Percentiles rank a stretch among this genome's conserved stretches.
Evolutionary conservation across 768 basidiomycete species (phyloP).

Genomic region (Rickenella mellea): DNA sequence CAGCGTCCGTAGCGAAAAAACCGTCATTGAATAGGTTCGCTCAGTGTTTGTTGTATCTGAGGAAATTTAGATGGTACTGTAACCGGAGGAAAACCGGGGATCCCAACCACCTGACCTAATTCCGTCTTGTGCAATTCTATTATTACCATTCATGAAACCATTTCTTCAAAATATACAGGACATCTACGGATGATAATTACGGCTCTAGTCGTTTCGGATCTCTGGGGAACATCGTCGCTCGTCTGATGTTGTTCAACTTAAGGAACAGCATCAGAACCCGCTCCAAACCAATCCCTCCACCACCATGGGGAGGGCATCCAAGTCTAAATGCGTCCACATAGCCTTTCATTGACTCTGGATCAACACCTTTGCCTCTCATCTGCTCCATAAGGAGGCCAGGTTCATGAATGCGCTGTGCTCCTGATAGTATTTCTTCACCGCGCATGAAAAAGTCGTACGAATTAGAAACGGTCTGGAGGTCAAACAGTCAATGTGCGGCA

Average conservation of each 20-base stretch:
- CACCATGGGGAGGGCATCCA: constrained; percentile 93
- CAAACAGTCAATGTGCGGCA: constrained; percentile 5
- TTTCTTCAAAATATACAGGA: neutral
- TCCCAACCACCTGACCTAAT: neutral
- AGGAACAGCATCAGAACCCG: constrained; percentile 97
- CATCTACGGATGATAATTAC: constrained; percentile 33
- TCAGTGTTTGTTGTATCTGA: too few relatives aligned
- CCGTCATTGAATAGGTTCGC: too few relatives aligned
- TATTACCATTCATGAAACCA: neutral
- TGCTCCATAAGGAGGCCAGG: constrained; percentile 69
- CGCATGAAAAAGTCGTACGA: constrained; percentile 99
- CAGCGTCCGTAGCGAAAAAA: too few relatives aligned
- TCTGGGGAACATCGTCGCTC: constrained; percentile 90
- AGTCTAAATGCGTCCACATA: constrained; percentile 93
- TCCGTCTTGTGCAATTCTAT: neutral
- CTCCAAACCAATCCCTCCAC: constrained; percentile 92
- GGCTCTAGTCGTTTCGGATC: constrained; percentile 94
- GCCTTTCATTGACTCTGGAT: constrained; percentile 83
- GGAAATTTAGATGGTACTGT: too few relatives aligned
- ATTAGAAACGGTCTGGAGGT: constrained; percentile 73
- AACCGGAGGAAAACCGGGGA: too few relatives aligned
- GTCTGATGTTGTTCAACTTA: constrained; percentile 90
- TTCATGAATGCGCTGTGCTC: constrained; percentile 96
- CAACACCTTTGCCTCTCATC: constrained; percentile 82
- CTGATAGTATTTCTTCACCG: constrained; percentile 96